A percentile compares a stretch with the other conserved stretches of the same genome.
Conservation (phyloP, 108 stramenopile genomes). For the Stephanodiscus minutulus region DNA sequence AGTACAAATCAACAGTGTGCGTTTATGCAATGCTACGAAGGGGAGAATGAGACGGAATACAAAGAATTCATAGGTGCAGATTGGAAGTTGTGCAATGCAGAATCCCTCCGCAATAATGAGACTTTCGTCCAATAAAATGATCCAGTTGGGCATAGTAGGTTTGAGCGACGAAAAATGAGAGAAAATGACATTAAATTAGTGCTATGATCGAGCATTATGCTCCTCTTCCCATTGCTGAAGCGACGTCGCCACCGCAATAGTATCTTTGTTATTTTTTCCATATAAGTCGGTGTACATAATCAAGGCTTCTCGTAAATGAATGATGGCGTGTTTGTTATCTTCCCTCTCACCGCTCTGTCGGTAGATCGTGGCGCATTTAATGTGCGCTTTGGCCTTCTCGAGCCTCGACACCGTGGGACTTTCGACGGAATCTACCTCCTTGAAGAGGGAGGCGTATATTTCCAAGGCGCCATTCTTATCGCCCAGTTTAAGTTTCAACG, state of each 20-base stretch:
- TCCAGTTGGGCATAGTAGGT: too few relatives aligned
- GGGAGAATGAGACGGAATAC: constrained; percentile 36
- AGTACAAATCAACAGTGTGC: constrained; percentile 51
- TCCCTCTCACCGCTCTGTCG: constrained; percentile 66
- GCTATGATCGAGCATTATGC: constrained; percentile 22
- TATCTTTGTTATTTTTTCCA: constrained; percentile 84
- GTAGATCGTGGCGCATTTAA: constrained; percentile 89
- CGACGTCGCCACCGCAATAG: constrained; percentile 81
- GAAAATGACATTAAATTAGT: too few relatives aligned
- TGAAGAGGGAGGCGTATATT: constrained; percentile 69
- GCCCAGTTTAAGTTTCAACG: constrained; percentile 77
- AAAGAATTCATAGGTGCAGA: constrained; percentile 28
- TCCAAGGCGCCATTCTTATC: constrained; percentile 80
- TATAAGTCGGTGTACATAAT: constrained; percentile 87
- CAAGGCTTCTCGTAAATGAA: constrained; percentile 80
- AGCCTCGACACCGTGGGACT: constrained; percentile 77
- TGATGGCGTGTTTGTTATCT: constrained; percentile 70
- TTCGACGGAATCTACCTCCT: constrained; percentile 66
- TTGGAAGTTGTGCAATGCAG: constrained; percentile 41
- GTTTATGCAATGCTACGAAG: constrained; percentile 64
- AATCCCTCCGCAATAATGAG: neutral
- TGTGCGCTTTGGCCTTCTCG: constrained; percentile 87
- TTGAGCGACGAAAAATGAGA: too few relatives aligned
- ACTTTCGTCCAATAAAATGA: too few relatives aligned
- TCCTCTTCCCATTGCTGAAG: constrained; percentile 83